Conservation (phyloP, 2,329 filamentous ascomycete genomes). For the Aureobasidium sp. region DNA sequence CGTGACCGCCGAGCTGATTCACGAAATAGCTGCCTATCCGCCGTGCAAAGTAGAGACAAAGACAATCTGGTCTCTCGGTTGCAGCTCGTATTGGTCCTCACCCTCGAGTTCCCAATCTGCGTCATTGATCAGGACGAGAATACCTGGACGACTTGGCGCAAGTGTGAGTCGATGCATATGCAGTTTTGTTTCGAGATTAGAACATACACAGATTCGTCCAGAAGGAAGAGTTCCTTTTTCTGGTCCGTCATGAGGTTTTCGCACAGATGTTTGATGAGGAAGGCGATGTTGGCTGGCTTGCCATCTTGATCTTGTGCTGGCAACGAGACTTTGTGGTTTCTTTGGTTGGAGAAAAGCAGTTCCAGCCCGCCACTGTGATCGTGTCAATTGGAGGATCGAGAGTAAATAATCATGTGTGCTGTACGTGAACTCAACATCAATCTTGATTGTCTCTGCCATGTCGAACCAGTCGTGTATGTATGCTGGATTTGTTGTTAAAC, state of each 20-base stretch:
- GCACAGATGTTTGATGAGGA: slow-evolving; percentile 72
- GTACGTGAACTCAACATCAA: slow-evolving; percentile 64
- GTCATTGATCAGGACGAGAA: slow-evolving; percentile 94
- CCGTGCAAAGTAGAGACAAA: slow-evolving; percentile 97
- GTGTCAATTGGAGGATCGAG: slow-evolving; percentile 15
- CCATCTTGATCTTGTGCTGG: slow-evolving; percentile 57
- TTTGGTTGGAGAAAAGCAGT: slow-evolving; percentile 81
- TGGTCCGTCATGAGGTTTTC: slow-evolving; percentile 76
- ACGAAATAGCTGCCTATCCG: slow-evolving; percentile 47
- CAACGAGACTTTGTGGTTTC: slow-evolving; percentile 63
- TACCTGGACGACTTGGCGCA: slow-evolving; percentile 71
- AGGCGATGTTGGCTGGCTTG: slow-evolving; percentile 60
- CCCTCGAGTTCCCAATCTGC: slow-evolving; percentile 98
- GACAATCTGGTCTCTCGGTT: slow-evolving; percentile 76
- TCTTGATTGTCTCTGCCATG: slow-evolving; percentile 13
- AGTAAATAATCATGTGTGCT: slow-evolving; percentile 20
- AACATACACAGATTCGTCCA: slow-evolving; percentile 80
- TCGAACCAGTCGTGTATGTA: not conserved
- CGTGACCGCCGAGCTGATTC: not conserved
- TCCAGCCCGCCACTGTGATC: slow-evolving; percentile 71
- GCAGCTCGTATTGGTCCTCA: slow-evolving; percentile 81
- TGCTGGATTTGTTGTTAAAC: not conserved
- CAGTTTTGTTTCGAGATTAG: not conserved
- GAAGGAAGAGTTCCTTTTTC: slow-evolving; percentile 80
- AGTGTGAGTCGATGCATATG: slow-evolving; percentile 13